Conservation (phyloP, 805 yeast genomes). For the Candida nemodendra region DNA sequence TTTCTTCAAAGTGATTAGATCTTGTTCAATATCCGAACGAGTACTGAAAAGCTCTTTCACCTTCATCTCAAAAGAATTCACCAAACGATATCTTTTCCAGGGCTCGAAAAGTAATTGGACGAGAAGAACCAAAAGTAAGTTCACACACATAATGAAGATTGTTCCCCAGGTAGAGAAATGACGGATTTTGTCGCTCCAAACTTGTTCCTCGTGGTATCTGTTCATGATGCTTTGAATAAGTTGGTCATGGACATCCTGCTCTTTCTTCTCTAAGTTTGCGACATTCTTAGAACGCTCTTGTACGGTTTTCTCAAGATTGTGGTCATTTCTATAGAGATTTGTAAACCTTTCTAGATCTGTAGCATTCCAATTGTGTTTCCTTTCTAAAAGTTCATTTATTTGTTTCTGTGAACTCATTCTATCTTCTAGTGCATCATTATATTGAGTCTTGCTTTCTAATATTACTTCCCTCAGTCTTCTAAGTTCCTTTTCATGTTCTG, state of each 20-base stretch:
- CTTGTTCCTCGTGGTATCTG: conserved; percentile 93
- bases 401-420: conserved; percentile 76
- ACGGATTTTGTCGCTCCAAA: conserved; percentile 96
- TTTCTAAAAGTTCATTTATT: conserved; percentile 80
- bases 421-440: conserved; percentile 58
- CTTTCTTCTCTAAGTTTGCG: conserved; percentile 53
- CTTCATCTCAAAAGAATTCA: conserved; percentile 78
- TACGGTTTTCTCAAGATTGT: conserved; percentile 64
- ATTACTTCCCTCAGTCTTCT: conserved; percentile 48
- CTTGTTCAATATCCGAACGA: conserved; percentile 18
- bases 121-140: conserved; percentile 69
- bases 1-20: conserved; percentile 17
- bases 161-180: conserved; percentile 98
- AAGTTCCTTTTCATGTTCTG: conserved; percentile 50
- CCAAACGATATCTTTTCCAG: conserved; percentile 82
- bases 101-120: conserved; percentile 93
- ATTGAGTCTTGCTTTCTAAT: conserved; percentile 45
- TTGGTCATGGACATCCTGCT: conserved; percentile 67
- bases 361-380: conserved; percentile 81
- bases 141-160: conserved; percentile 81
- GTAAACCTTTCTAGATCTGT: conserved; percentile 84
- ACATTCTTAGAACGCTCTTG: conserved; percentile 46
- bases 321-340: conserved; percentile 75
- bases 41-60: conserved; percentile 56
- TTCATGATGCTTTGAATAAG: conserved; percentile 77